Evolutionary conservation across 805 yeast species (phyloP), one percentile per base, ranked within the genome.

Genomic region (Saccharomycopsis sp.): DNA sequence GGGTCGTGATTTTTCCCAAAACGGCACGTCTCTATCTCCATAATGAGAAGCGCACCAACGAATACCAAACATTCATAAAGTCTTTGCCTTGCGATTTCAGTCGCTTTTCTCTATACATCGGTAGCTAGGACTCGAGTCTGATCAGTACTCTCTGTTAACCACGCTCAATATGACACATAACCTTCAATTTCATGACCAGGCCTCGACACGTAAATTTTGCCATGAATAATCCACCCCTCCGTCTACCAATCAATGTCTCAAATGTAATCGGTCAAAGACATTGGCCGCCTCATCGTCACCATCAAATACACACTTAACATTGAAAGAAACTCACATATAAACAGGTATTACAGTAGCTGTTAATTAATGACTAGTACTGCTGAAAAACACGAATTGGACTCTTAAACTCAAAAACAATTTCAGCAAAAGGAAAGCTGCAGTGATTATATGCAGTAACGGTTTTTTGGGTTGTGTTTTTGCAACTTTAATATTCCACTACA

Each of bases 381-480:
- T n/a, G n/a, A 29, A 29, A 29, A 29, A 29, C 37, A 29, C 37
- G 37, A 29, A 29, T 29, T 29, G 37, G 37, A 29, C 12, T 7
- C 9, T 29, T 7, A 29, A 29, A 29, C 37, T 29, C 37, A 29
- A 29, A 29, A 29, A 29, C 37, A 29, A 29, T 29, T 29, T 29
- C 37, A 29, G 37, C 37, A 12, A 29, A 12, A 29, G 12, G 9
- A 29, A 29, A 29, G 12, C 37, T 29, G 37, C 37, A 29, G 37
- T 29, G 37, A 44, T 44, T 44, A 44, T 44, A 44, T 44, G 48
- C 48, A 44, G 48, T 44, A 44, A 44, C 48, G 48, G 48, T 44
- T 44, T 44, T 44, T 44, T 44, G 48, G 48, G 48, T 44, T 44
- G 7, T 16, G 21, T 18, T 44, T 44, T 18, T 44, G 21, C 18